Percentiles rank a stretch among this genome's conserved stretches.
phyloP scores from a whole-genome alignment of 176 grass and related monocot genomes.

The Triticum turgidum region DNA sequence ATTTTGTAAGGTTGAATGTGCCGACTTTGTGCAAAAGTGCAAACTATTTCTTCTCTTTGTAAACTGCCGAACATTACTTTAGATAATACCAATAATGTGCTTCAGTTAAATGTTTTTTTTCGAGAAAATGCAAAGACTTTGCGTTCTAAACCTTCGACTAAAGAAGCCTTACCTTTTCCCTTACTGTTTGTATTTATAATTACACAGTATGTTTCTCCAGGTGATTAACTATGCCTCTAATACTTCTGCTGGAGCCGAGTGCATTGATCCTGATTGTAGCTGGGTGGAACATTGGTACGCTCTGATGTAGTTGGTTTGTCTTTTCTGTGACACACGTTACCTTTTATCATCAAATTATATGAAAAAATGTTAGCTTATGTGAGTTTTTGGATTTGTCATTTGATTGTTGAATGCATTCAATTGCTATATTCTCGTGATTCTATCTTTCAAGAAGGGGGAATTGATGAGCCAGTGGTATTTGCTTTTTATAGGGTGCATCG shows the following conservation, averaged over 20 bases:
- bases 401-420: background rate
- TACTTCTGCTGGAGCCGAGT: conserved; percentile 92
- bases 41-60: conserved; percentile 17
- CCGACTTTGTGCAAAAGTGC: background rate
- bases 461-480: conserved; percentile 3
- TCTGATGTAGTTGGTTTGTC: conserved; percentile 25
- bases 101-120: background rate
- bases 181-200: conserved; percentile 17
- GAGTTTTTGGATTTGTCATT: background rate
- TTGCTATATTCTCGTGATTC: conserved; percentile 5
- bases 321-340: conserved; percentile 12
- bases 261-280: conserved; percentile 87
- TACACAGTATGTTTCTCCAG: conserved; percentile 47
- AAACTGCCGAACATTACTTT: background rate
- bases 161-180: background rate
- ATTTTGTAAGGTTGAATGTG: background rate
- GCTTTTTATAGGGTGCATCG: conserved; percentile 76
- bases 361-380: conserved; percentile 15
- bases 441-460: conserved; percentile 13
- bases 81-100: background rate
- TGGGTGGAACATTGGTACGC: conserved; percentile 96
- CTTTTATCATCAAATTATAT: background rate
- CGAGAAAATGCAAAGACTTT: too few relatives aligned
- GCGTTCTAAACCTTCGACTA: background rate
- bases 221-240: conserved; percentile 86